Evolutionary conservation across 2,329 filamentous ascomycete genomes (phyloP).

Genomic region (Claviceps digitariae): DNA sequence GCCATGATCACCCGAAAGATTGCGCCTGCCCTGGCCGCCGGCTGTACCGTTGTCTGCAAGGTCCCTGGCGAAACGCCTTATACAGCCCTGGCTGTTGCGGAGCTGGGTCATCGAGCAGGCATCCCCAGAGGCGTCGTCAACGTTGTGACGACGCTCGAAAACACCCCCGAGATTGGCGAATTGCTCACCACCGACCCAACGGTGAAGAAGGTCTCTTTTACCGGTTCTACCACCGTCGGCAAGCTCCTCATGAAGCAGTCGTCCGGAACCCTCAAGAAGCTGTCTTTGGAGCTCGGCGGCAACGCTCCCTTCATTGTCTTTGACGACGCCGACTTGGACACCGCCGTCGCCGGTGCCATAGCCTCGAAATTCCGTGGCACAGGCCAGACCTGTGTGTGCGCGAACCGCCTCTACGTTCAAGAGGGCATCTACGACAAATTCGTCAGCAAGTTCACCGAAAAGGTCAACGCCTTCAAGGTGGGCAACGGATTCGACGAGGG

Average conservation of each 20-base stretch:
- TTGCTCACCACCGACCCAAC: slow-evolving; percentile 57
- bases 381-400: slow-evolving; percentile 90
- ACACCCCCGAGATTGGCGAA: slow-evolving; percentile 68
- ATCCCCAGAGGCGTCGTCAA: slow-evolving; percentile 88
- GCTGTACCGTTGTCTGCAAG: slow-evolving; percentile 88
- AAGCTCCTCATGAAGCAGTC: slow-evolving; percentile 82
- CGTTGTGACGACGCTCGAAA: slow-evolving; percentile 64
- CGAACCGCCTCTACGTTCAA: slow-evolving; percentile 74
- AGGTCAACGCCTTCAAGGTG: slow-evolving; percentile 62
- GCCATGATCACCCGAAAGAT: slow-evolving; percentile 63
- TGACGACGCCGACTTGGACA: slow-evolving; percentile 81
- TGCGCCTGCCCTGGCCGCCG: slow-evolving; percentile 71
- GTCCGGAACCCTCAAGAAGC: slow-evolving; percentile 66
- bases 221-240: slow-evolving; percentile 59
- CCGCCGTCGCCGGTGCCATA: slow-evolving; percentile 70
- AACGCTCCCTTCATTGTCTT: slow-evolving; percentile 97
- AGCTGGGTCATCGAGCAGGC: slow-evolving; percentile 74
- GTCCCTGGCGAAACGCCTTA: slow-evolving; percentile 87
- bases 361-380: slow-evolving; percentile 86
- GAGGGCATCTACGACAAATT: slow-evolving; percentile 66
- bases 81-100: slow-evolving; percentile 74
- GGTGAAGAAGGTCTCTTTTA: slow-evolving; percentile 88
- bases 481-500: slow-evolving; percentile 59
- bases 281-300: slow-evolving; percentile 82
- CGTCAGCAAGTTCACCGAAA: slow-evolving; percentile 51